Base-by-base conservation (phyloP, 1,139 yeast species). In the Kluyveromyces sp. region DNA sequence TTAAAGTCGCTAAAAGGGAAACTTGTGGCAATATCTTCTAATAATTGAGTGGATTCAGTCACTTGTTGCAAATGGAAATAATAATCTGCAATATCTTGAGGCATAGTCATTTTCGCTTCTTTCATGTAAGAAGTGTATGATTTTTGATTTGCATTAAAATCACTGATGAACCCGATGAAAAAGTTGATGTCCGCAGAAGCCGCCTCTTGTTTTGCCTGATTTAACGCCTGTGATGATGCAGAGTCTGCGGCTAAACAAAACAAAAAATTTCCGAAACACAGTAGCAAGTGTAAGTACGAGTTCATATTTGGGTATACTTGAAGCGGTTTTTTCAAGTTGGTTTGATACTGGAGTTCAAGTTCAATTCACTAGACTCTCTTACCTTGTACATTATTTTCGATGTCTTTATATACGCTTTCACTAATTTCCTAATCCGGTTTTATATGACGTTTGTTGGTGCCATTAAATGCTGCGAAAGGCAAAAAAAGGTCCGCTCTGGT, bases 1-100 rank as follows among this genome's bases (percentile, higher is more conserved):
- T 63, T 48, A 50, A 74, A 73, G 4, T 66, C 70, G 1, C 63
- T 55, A 46, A 73, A 70, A 26, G 78, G 78, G 53, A 74, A 73
- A 5, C 56, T 49, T 21, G 52, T 52, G 7, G 66, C 55, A 38
- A 72, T 57, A 41, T 65, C 60, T 2, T 65, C 53, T 30, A 65
- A 55, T 29, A 70, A 52, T 25, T 58, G 57, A 7, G 53, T 55
- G 3, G 53, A 48, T 5, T 45, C 45, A 28, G 53, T 48, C 10
- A 59, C 41, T 10, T 44, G 45, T 1, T 50, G 55, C 26, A 57
- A 28, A 45, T 57, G 61, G 34, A 52, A 51, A 42, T 58, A 57
- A 45, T 60, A 60, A 46, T 58, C 48, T 8, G 56, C 56, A 4
- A 55, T 51, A 10, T 43, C 48, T 45, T 59, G 63, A 25, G 73